phyloP scores from a whole-genome alignment of 2,329 filamentous ascomycete species.

The Penicillium sp. region DNA sequence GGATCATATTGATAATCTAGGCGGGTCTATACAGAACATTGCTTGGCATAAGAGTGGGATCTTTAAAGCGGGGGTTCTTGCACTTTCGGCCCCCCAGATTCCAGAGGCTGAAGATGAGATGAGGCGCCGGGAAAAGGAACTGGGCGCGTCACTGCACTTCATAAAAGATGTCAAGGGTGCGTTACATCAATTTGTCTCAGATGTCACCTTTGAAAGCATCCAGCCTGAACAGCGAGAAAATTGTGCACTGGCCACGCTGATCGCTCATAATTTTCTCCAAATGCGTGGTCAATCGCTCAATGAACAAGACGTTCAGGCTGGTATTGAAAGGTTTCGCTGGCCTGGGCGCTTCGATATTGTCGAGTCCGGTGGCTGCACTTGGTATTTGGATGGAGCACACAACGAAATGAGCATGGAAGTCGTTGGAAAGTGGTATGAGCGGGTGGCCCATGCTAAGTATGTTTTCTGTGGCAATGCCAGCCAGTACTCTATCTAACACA shows the following conservation, averaged over 20 bases:
- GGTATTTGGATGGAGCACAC: constrained; percentile 44
- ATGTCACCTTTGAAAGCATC: constrained; percentile 47
- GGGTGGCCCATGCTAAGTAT: not conserved
- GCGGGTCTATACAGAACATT: constrained; percentile 63
- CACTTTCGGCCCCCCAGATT: constrained; percentile 58
- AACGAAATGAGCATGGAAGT: constrained; percentile 39
- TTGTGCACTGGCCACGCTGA: constrained; percentile 16
- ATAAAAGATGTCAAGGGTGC: constrained; percentile 12
- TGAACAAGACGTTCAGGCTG: constrained; percentile 19
- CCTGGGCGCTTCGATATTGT: constrained; percentile 33
- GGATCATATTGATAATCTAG: constrained; percentile 65
- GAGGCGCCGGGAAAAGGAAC: not conserved
- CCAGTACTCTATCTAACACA: not conserved
- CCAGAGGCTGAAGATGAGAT: not conserved
- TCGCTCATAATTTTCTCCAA: constrained; percentile 7
- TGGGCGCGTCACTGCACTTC: not conserved
- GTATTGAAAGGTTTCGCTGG: constrained; percentile 28
- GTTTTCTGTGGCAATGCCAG: not conserved
- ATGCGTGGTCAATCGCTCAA: constrained; percentile 4
- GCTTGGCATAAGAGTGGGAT: constrained; percentile 75
- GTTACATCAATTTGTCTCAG: not conserved
- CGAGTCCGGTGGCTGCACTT: constrained; percentile 14
- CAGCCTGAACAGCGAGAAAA: constrained; percentile 33
- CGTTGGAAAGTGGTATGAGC: constrained; percentile 37
- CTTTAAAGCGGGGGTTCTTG: constrained; percentile 60